Base-by-base conservation (phyloP, 345 rosid species). In the Aquilaria malaccensis region DNA sequence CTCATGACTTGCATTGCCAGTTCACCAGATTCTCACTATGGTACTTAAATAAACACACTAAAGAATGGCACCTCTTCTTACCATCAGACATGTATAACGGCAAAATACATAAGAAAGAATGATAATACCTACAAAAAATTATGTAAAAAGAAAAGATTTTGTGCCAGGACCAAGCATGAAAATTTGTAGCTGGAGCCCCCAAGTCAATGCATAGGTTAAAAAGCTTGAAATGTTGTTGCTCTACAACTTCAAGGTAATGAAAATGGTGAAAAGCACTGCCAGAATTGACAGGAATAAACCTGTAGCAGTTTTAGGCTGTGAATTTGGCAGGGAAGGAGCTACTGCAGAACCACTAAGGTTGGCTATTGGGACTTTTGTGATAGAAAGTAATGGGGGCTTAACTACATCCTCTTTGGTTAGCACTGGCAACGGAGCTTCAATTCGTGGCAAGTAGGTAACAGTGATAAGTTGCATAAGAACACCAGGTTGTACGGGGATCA, bases 371-470 rank as follows among this genome's bases (percentile, higher is more conserved):
- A 68, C 6, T 60, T 13, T 64, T 6, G 77, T 64, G n/a, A 69
- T 63, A 1, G 77, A 49, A 14, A 92, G 86, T 70, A 89, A 68
- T 6, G 97, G 91, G 48, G 91, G 56, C 75, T 87, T 95, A 0
- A 3, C 58, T 3, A 92, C 82, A 64, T 89, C 95, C 41, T 71
- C 56, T 29, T 62, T 85, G 0, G 71, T 65, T 61, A 92, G 70
- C 49, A 81, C 70, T 2, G 97, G 95, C 47, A 45, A 67, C 47
- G 94, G 96, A 41, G 95, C 85, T 77, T 74, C 71, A 7, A 86
- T 89, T 33, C 81, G 96, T 46, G 83, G 95, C 79, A 78, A 10
- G 46, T 51, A 57, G 1, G 0, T 9, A 65, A 47, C 0, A 2
- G 68, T 13, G 51, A 90, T 30, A 58, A 80, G 15, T 48, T 10